Evolutionary conservation across 805 yeast genomes (phyloP).

Genomic region (Vanderwaltozyma polyspora): DNA sequence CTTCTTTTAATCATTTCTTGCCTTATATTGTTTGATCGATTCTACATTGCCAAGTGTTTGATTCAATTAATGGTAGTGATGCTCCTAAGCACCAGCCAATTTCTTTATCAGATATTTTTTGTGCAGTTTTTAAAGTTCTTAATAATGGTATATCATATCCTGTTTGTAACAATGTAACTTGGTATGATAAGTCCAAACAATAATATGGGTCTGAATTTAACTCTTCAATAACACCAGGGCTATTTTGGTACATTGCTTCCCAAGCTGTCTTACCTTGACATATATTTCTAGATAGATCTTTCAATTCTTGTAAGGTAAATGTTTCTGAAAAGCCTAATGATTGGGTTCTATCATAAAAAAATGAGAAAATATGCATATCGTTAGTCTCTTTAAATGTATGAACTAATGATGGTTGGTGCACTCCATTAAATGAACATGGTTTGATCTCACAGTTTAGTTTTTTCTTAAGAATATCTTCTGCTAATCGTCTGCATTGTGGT

Average conservation of each 20-base stretch:
- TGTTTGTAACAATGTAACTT: slow-evolving; percentile 81
- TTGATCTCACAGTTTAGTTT: slow-evolving; percentile 60
- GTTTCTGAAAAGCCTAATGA: slow-evolving; percentile 92
- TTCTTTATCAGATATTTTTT: slow-evolving; percentile 79
- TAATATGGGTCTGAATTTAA: slow-evolving; percentile 77
- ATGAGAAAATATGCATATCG: slow-evolving; percentile 86
- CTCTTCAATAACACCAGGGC: slow-evolving; percentile 18
- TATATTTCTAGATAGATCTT: slow-evolving; percentile 72
- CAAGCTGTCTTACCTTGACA: slow-evolving; percentile 76
- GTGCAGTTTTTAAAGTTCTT: slow-evolving; percentile 87
- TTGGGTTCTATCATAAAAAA: slow-evolving; percentile 86
- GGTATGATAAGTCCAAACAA: slow-evolving; percentile 88
- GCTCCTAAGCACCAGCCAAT: slow-evolving; percentile 99
- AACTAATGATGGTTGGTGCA: slow-evolving; percentile 86
- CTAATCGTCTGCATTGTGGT: slow-evolving; percentile 72
- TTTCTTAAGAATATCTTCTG: slow-evolving; percentile 76
- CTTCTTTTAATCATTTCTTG: background rate
- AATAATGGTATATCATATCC: slow-evolving; percentile 90
- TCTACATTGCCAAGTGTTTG: slow-evolving; percentile 59
- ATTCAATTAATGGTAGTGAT: slow-evolving; percentile 76
- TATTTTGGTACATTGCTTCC: slow-evolving; percentile 28
- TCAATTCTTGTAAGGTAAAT: slow-evolving; percentile 75
- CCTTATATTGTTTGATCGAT: too few species aligned
- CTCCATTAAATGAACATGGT: slow-evolving; percentile 95
- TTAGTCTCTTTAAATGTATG: slow-evolving; percentile 62